Evolutionary conservation across 1,284 basidiomycete genomes (phyloP).

Genomic region (Psilocybe mexicana): DNA sequence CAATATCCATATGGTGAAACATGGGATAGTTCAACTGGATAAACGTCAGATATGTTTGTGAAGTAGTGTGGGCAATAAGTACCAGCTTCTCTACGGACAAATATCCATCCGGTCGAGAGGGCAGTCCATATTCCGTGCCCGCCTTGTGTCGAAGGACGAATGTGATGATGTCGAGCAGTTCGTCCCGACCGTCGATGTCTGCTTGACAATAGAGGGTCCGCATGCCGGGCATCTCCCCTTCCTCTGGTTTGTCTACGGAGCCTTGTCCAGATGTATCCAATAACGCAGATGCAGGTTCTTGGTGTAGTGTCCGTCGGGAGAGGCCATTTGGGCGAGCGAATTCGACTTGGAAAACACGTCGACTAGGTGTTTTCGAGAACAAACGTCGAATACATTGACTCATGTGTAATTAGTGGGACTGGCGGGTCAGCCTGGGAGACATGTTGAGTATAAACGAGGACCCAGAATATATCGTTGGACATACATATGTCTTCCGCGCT

Average conservation of each 20-base stretch:
- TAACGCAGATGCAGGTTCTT: too few relatives aligned
- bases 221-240: too few relatives aligned
- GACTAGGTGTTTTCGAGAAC: not conserved
- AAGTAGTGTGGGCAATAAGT: not conserved
- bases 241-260: too few relatives aligned
- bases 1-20: constrained; percentile 17
- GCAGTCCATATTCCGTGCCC: constrained; percentile 6
- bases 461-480: not conserved
- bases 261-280: too few relatives aligned
- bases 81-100: constrained; percentile 13
- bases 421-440: not conserved
- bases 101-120: constrained; percentile 5
- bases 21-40: constrained; percentile 21
- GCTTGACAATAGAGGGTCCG: too few relatives aligned
- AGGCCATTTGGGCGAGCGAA: not conserved
- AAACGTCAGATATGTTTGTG: not conserved
- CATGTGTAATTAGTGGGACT: constrained; percentile 9
- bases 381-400: not conserved
- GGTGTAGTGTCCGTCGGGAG: too few relatives aligned
- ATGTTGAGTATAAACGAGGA: not conserved
- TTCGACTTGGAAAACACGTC: not conserved
- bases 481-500: not conserved
- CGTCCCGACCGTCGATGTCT: not conserved
- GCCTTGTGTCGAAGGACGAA: constrained; percentile 3
- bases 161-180: not conserved